A percentile compares a stretch with the other conserved stretches of the same genome.
Evolutionary conservation across 352 stramenopile species (phyloP).

Genomic region (Phytophthora nicotianae): DNA sequence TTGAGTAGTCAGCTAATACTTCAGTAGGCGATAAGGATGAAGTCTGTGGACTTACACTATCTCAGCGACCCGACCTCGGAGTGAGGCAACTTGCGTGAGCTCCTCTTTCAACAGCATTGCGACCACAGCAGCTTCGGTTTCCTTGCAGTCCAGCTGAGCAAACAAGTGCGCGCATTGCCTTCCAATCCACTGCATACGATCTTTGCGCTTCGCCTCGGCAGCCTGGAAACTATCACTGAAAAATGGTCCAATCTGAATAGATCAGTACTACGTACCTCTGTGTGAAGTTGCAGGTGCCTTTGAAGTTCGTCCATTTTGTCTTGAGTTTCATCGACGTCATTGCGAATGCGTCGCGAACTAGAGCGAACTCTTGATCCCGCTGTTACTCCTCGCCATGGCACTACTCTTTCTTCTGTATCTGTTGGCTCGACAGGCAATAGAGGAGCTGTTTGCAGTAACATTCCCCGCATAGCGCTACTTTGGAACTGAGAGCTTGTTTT

Average conservation of each 20-base stretch:
- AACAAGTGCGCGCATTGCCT: constrained; percentile 67
- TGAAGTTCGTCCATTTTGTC: constrained; percentile 38
- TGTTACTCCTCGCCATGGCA: neutral
- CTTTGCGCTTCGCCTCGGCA: constrained; percentile 46
- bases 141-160: constrained; percentile 62
- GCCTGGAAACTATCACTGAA: constrained; percentile 21
- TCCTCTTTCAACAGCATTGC: constrained; percentile 44
- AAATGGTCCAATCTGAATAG: no score
- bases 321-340: constrained; percentile 27
- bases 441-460: constrained; percentile 27
- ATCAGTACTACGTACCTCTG: no score
- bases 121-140: constrained; percentile 49
- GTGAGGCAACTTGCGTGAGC: constrained; percentile 15
- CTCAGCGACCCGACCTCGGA: constrained; percentile 15
- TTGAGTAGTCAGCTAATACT: constrained; percentile 2
- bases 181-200: constrained; percentile 60
- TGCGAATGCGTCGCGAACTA: constrained; percentile 6
- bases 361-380: constrained; percentile 2
- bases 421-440: constrained; percentile 13
- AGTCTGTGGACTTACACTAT: constrained; percentile 16
- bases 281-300: constrained; percentile 18
- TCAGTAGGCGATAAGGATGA: neutral
- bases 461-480: constrained; percentile 29
- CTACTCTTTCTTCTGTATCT: constrained; percentile 5
- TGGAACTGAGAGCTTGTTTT: constrained; percentile 23